These are phyloP conservation scores for Psilocybe cubensis DNA, from an alignment of 768 basidiomycete species.

Conservation along the genomic window DNA sequence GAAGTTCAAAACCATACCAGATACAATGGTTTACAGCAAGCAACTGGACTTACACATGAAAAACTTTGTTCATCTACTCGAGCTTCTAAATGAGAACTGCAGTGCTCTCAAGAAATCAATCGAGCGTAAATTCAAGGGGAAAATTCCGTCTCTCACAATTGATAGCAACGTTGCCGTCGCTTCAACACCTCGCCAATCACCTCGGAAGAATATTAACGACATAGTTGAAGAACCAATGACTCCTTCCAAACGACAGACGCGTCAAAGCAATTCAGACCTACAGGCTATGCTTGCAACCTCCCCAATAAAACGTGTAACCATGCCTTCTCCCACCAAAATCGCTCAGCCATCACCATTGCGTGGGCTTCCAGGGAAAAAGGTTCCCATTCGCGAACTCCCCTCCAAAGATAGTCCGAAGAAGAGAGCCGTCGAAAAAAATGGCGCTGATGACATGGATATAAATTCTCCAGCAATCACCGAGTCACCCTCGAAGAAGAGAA, in stretches of 20 bases:
- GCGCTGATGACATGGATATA: conserved; percentile 27
- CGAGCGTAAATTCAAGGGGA: background rate
- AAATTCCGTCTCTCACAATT: background rate
- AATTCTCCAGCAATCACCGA: conserved; percentile 32
- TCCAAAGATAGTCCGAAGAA: conserved; percentile 43
- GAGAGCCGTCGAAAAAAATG: conserved; percentile 21
- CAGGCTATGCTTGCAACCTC: conserved; percentile 14
- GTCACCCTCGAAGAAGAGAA: conserved; percentile 48
- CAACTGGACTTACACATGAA: conserved; percentile 25
- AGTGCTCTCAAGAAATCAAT: conserved; percentile 17
- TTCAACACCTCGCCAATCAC: conserved; percentile 13
- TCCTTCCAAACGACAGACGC: background rate
- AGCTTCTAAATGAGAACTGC: conserved; percentile 27
- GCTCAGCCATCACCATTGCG: conserved; percentile 9
- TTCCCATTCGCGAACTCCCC: conserved; percentile 33
- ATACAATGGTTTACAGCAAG: conserved; percentile 23
- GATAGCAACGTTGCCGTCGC: background rate
- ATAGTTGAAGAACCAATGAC: background rate
- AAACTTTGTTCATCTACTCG: conserved; percentile 23
- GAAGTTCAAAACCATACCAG: conserved; percentile 16
- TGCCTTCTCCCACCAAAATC: conserved; percentile 25
- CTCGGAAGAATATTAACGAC: conserved; percentile 7
- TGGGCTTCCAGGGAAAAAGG: conserved; percentile 15
- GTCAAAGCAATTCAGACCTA: background rate
- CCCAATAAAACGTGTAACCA: conserved; percentile 22